These are phyloP conservation scores for Gaillardinia entomophila DNA, from an alignment of 805 yeast species.

Conservation along the genomic window DNA sequence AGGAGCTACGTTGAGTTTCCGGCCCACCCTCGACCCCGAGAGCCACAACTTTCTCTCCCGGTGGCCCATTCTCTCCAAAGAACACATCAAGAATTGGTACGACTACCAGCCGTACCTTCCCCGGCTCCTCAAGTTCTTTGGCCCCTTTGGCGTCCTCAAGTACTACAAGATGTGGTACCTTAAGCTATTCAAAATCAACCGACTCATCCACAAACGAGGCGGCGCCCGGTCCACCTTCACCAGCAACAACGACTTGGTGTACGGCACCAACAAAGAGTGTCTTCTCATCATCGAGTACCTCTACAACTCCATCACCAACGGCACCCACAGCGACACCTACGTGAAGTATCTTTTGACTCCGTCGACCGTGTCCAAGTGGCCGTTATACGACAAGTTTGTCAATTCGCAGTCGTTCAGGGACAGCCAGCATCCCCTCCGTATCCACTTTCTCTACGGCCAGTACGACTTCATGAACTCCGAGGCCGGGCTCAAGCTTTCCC, in stretches of 20 bases:
- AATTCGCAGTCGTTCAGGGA: slow-evolving; percentile 5
- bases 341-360: slow-evolving; percentile 49
- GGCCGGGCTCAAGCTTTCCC: slow-evolving; percentile 41
- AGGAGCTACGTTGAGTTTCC: slow-evolving; percentile 8
- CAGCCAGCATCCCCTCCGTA: slow-evolving; percentile 15
- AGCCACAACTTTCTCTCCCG: slow-evolving; percentile 43
- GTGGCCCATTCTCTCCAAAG: slow-evolving; percentile 32
- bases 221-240: slow-evolving; percentile 19
- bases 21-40: slow-evolving; percentile 39
- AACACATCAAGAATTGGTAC: slow-evolving; percentile 31
- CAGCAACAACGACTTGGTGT: slow-evolving; percentile 23
- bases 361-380: slow-evolving; percentile 58
- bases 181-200: slow-evolving; percentile 35
- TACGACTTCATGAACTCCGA: slow-evolving; percentile 67
- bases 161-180: slow-evolving; percentile 37
- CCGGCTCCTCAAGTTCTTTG: slow-evolving; percentile 38
- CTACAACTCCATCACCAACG: slow-evolving; percentile 34
- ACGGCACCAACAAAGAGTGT: slow-evolving; percentile 34
- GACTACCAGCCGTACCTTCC: slow-evolving; percentile 41
- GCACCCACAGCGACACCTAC: slow-evolving; percentile 34
- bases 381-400: slow-evolving; percentile 54
- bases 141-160: slow-evolving; percentile 34
- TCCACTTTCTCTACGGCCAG: slow-evolving; percentile 58
- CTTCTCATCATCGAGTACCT: slow-evolving; percentile 33
- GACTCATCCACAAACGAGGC: slow-evolving; percentile 24